Conservation (phyloP, 768 basidiomycete species). For the Crassisporium funariophilum region DNA sequence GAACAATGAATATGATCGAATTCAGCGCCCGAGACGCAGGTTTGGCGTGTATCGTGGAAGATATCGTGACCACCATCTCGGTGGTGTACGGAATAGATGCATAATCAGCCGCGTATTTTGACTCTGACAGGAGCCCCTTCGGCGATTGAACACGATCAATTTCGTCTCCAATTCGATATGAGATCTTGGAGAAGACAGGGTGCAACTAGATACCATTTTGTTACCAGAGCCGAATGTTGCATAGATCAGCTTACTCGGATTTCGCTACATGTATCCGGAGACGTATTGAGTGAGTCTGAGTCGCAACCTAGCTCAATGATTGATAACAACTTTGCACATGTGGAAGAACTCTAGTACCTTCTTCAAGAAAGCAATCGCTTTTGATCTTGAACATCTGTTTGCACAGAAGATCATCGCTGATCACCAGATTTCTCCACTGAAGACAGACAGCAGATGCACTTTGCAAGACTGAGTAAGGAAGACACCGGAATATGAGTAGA, state of each 20-base stretch:
- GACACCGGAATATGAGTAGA: slow-evolving; percentile 8
- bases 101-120: slow-evolving; percentile 12
- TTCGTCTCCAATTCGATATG: slow-evolving; percentile 16
- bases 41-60: not conserved
- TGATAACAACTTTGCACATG: too few relatives aligned
- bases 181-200: slow-evolving; percentile 12
- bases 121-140: slow-evolving; percentile 3
- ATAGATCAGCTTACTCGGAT: too few relatives aligned
- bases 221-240: too few relatives aligned
- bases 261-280: too few relatives aligned
- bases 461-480: slow-evolving; percentile 14
- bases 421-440: slow-evolving; percentile 13
- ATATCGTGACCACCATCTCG: slow-evolving; percentile 7
- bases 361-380: not conserved
- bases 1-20: slow-evolving; percentile 7
- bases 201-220: slow-evolving; percentile 11
- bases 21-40: too few relatives aligned
- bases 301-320: too few relatives aligned
- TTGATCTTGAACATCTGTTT: slow-evolving; percentile 14
- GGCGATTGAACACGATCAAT: slow-evolving; percentile 1
- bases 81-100: slow-evolving; percentile 14
- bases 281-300: too few relatives aligned
- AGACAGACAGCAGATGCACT: slow-evolving; percentile 12
- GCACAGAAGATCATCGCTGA: slow-evolving; percentile 5
- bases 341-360: too few relatives aligned